Conservation (phyloP, 2,329 filamentous ascomycete genomes). For the Arthroderma sp. region DNA sequence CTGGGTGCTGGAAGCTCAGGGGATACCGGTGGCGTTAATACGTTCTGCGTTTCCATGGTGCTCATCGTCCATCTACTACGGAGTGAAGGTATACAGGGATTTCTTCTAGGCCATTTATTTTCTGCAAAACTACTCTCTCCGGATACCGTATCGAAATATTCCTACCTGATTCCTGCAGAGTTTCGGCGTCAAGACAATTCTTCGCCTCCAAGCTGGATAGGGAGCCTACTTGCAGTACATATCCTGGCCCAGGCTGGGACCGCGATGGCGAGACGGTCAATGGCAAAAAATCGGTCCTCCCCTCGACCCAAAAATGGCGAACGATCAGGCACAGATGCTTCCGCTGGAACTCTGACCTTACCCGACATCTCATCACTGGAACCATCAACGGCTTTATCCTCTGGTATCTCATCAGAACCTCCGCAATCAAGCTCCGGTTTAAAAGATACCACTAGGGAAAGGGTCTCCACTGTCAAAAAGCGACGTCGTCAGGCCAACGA, state of each 20-base stretch:
- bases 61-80: conserved; percentile 36
- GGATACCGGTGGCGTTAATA: conserved; percentile 37
- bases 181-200: conserved; percentile 33
- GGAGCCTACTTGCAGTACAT: conserved; percentile 38
- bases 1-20: conserved; percentile 61
- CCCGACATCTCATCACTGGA: conserved; percentile 35
- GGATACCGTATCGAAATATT: conserved; percentile 32
- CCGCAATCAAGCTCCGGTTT: conserved; percentile 34
- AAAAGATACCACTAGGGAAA: conserved; percentile 43
- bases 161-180: conserved; percentile 33
- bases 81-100: conserved; percentile 39
- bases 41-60: conserved; percentile 35
- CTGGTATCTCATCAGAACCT: conserved; percentile 30
- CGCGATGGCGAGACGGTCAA: conserved; percentile 36
- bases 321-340: conserved; percentile 36
- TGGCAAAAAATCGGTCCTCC: conserved; percentile 35
- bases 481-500: conserved; percentile 83
- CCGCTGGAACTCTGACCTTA: conserved; percentile 33
- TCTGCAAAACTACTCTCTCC: conserved; percentile 35
- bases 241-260: conserved; percentile 39
- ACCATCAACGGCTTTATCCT: conserved; percentile 28
- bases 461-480: conserved; percentile 57
- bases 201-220: conserved; percentile 34
- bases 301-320: conserved; percentile 31
- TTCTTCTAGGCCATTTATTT: conserved; percentile 36